Evolutionary conservation across 768 basidiomycete species (phyloP).

Genomic region (Tylopilus rubrobrunneus): DNA sequence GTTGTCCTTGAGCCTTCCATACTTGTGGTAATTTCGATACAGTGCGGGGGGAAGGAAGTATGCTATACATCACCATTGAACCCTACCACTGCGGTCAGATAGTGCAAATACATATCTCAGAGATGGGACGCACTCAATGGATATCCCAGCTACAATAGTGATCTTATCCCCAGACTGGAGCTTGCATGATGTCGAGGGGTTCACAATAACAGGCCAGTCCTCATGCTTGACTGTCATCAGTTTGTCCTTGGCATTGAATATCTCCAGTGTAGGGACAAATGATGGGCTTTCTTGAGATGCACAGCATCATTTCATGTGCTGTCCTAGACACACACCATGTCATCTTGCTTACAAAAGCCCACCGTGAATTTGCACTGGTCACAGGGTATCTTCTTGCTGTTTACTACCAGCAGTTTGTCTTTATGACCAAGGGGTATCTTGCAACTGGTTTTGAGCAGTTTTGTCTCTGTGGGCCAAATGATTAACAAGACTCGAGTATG

Average conservation of each 20-base stretch:
- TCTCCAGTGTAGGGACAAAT: slow-evolving; percentile 44
- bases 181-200: slow-evolving; percentile 35
- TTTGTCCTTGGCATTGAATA: slow-evolving; percentile 48
- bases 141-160: slow-evolving; percentile 39
- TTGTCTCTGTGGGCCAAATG: slow-evolving; percentile 34
- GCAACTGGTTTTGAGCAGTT: slow-evolving; percentile 59
- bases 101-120: not conserved
- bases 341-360: slow-evolving; percentile 44
- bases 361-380: slow-evolving; percentile 59
- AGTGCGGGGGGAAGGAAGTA: slow-evolving; percentile 42
- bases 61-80: slow-evolving; percentile 49
- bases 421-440: slow-evolving; percentile 58
- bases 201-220: slow-evolving; percentile 31
- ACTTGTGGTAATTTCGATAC: too few species aligned
- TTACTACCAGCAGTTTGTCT: slow-evolving; percentile 46
- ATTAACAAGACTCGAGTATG: too few species aligned
- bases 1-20: too few species aligned
- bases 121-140: slow-evolving; percentile 41
- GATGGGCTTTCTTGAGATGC: slow-evolving; percentile 44
- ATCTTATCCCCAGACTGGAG: slow-evolving; percentile 56
- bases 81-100: slow-evolving; percentile 30
- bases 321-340: slow-evolving; percentile 47
- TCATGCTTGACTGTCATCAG: slow-evolving; percentile 38
- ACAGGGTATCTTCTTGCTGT: slow-evolving; percentile 61
- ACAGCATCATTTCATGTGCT: not conserved